Evolutionary conservation across 768 basidiomycete genomes (phyloP).

Genomic region (Mycena albidolilacea): DNA sequence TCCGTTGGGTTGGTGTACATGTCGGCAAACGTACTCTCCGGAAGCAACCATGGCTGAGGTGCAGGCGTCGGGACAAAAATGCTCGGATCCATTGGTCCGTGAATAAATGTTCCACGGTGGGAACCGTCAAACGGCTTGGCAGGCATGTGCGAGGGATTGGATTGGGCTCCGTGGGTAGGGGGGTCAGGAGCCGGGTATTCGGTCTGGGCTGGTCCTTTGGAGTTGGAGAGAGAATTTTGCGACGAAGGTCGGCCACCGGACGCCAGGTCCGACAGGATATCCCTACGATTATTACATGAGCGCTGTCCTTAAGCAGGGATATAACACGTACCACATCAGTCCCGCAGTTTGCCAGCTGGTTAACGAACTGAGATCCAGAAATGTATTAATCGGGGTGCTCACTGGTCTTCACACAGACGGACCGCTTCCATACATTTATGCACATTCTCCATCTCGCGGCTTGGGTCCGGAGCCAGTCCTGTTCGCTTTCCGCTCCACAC

Average conservation of each 20-base stretch:
- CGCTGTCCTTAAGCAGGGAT: background rate
- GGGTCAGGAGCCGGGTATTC: too few relatives aligned
- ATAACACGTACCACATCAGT: background rate
- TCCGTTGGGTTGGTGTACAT: too few relatives aligned
- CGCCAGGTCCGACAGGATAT: constrained; percentile 42
- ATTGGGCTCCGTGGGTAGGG: too few relatives aligned
- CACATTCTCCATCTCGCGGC: background rate
- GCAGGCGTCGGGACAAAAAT: too few relatives aligned
- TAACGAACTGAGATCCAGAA: constrained; percentile 52
- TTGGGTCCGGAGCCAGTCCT: background rate
- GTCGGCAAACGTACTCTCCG: too few relatives aligned
- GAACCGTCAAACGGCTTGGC: too few relatives aligned
- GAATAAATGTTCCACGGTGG: too few relatives aligned
- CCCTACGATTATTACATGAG: background rate
- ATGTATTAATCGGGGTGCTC: constrained; percentile 61
- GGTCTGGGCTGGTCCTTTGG: too few relatives aligned
- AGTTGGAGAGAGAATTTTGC: too few relatives aligned
- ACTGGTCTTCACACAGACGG: background rate
- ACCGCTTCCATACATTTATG: background rate
- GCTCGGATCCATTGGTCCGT: too few relatives aligned
- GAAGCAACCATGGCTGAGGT: too few relatives aligned
- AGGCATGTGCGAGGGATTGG: too few relatives aligned
- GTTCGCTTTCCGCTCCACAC: background rate
- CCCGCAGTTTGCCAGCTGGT: background rate
- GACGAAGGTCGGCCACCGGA: constrained; percentile 21